phyloP scores from a whole-genome alignment of 345 rosid species.

The Tarenaya hassleriana region DNA sequence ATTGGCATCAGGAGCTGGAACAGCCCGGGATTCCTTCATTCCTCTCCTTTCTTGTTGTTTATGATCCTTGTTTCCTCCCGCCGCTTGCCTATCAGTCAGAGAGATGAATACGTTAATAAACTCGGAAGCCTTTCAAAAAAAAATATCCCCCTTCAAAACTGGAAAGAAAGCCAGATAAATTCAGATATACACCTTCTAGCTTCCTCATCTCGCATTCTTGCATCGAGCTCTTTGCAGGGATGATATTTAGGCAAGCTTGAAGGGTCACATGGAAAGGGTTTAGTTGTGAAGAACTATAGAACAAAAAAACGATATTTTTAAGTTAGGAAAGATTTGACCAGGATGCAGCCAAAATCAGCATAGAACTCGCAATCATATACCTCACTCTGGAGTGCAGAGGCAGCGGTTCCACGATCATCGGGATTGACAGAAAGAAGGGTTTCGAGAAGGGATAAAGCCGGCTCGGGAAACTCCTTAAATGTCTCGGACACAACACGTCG shows the following conservation, averaged over 20 bases:
- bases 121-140: no score
- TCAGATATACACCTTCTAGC: conserved; percentile 63
- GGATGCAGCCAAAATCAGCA: conserved; percentile 20
- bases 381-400: conserved; percentile 73
- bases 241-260: conserved; percentile 93
- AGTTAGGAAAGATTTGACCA: conserved; percentile 7
- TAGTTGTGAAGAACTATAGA: conserved; percentile 67
- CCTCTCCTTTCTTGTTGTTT: conserved; percentile 69
- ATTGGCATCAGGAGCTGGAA: conserved; percentile 95
- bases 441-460: conserved; percentile 85
- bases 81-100: conserved; percentile 58
- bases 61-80: conserved; percentile 67
- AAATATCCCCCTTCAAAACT: not conserved
- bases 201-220: conserved; percentile 91
- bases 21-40: conserved; percentile 78
- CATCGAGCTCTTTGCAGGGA: conserved; percentile 96
- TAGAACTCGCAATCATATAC: conserved; percentile 34
- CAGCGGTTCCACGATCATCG: conserved; percentile 83
- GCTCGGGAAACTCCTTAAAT: conserved; percentile 84
- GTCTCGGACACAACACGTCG: conserved; percentile 85
- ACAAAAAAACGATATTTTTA: conserved; percentile 10
- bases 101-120: not conserved
- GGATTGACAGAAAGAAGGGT: conserved; percentile 85
- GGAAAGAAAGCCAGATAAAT: not conserved
- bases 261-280: conserved; percentile 92